These are phyloP conservation scores for Oenanthe javanica DNA, from an alignment of 140 eudicot genomes.

Conservation along the genomic window DNA sequence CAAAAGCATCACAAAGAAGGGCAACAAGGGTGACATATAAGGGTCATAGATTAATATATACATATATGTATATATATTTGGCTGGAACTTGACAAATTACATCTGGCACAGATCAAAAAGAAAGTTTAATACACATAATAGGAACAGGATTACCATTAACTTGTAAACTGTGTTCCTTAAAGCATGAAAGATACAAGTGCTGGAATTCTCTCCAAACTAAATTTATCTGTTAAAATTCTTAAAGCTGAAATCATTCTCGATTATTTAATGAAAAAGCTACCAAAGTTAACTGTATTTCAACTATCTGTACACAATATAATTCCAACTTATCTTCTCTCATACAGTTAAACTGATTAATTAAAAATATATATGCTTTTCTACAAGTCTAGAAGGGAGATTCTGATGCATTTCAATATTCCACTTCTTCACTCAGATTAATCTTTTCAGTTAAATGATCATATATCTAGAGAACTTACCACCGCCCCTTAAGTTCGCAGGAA, in stretches of 20 bases:
- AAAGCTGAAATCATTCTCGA: neutral
- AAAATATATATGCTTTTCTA: neutral
- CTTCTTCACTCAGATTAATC: neutral
- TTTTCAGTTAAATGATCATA: neutral
- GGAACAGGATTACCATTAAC: neutral
- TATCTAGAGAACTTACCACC: neutral
- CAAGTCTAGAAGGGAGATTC: neutral
- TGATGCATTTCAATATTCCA: neutral
- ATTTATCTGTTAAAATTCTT: neutral
- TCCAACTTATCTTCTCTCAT: neutral
- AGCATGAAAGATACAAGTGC: neutral
- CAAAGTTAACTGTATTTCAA: neutral
- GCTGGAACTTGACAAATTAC: conserved; percentile 3
- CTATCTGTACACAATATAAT: neutral
- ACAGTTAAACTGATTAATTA: neutral
- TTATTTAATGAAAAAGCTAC: neutral
- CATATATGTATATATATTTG: neutral
- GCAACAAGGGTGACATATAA: neutral
- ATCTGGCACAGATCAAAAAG: neutral
- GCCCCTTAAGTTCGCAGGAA: neutral
- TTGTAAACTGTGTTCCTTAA: neutral
- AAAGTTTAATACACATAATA: neutral
- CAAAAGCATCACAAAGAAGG: neutral
- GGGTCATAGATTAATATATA: neutral
- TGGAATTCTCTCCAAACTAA: neutral